Percentiles rank a stretch among this genome's conserved stretches.
Evolutionary conservation across 441 rosid genomes (phyloP).

Genomic region (Theobroma grandiflorum): DNA sequence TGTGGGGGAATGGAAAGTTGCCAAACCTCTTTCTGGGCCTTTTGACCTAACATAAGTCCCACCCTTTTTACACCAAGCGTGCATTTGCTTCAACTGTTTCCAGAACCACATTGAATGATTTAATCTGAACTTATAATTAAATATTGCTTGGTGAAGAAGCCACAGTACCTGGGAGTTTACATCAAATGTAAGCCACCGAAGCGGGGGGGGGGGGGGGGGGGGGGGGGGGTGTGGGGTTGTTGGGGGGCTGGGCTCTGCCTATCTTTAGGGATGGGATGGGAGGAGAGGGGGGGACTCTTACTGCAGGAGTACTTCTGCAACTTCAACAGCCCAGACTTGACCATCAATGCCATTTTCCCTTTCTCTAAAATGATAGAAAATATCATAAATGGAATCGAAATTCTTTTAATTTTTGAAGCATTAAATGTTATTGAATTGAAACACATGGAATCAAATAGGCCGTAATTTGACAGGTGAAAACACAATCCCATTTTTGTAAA

Average conservation of each 20-base stretch:
- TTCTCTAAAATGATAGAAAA: neutral
- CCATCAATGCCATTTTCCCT: neutral
- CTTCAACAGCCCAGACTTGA: neutral
- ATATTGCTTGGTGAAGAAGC: slow-evolving; percentile 16
- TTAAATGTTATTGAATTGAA: neutral
- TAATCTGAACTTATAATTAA: no score
- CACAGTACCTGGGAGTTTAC: neutral
- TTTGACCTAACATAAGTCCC: neutral
- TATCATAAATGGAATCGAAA: neutral
- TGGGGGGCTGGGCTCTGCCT: neutral
- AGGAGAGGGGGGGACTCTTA: neutral
- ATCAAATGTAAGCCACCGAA: neutral
- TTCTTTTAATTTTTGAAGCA: neutral
- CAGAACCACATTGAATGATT: neutral
- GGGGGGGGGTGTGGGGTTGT: no score
- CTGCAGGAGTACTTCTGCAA: neutral
- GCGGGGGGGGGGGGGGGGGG: neutral
- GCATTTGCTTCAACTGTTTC: neutral
- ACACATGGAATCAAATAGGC: neutral
- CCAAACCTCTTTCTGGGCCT: neutral
- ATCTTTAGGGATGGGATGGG: neutral
- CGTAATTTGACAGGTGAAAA: slow-evolving; percentile 6
- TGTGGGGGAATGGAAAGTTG: neutral
- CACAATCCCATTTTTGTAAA: neutral
- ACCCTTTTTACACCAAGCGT: neutral